Evolutionary conservation across 176 grass and related monocot species (phyloP).

Genomic region (Oropetium thomaeum): DNA sequence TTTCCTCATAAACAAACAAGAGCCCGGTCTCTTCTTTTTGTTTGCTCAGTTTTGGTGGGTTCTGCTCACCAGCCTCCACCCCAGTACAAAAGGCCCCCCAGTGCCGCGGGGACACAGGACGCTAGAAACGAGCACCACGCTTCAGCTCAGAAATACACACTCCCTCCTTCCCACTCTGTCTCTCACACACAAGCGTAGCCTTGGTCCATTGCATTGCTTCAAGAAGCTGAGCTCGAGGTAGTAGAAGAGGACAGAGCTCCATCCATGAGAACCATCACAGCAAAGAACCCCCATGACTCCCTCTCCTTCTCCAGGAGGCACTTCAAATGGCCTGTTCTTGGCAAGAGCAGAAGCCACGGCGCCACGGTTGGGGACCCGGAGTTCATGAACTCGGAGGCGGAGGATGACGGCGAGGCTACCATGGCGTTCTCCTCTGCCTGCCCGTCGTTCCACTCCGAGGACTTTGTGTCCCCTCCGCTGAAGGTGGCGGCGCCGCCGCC

Average conservation of each 20-base stretch:
- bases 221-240: conserved; percentile 6
- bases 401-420: conserved; percentile 56
- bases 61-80: conserved; percentile 21
- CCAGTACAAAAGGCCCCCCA: conserved; percentile 45
- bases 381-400: conserved; percentile 48
- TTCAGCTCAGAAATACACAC: background rate
- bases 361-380: conserved; percentile 40
- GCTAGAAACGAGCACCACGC: background rate
- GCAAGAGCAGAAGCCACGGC: conserved; percentile 50
- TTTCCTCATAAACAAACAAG: conserved; percentile 21
- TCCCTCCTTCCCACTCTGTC: background rate
- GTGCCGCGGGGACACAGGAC: background rate
- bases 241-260: background rate
- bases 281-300: conserved; percentile 61
- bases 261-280: conserved; percentile 83
- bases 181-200: conserved; percentile 4
- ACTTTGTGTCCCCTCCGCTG: conserved; percentile 33
- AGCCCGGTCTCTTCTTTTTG: background rate
- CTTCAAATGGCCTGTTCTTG: conserved; percentile 82
- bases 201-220: conserved; percentile 19
- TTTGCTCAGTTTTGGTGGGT: conserved; percentile 41
- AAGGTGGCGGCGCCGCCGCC: background rate
- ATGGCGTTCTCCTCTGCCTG: conserved; percentile 60
- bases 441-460: conserved; percentile 52
- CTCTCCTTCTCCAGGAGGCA: conserved; percentile 92